Base-by-base conservation (phyloP, 345 rosid species). In the Cardiospermum halicacabum region DNA sequence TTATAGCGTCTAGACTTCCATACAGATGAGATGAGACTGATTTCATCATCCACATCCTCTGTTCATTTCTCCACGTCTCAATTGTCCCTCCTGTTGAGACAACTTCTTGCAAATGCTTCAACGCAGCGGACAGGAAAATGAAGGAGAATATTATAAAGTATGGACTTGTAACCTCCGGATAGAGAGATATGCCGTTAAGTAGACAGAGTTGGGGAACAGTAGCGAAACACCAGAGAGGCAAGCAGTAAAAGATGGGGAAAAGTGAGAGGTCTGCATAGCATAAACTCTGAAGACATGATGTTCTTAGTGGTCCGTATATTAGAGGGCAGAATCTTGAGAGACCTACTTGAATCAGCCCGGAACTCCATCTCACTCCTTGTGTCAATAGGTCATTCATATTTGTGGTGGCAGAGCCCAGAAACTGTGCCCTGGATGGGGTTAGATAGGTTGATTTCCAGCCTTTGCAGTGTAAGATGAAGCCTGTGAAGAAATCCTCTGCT, bases 1-100 rank as follows among this genome's bases (percentile, higher is more conserved):
- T 24, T 3, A 78, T 27, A 0, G 74, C 81, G 13, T 82, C 73
- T 39, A 76, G 47, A 53, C 42, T 63, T 51, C 81, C 81, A 30
- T 66, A 76, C 1, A 56, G n/a, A 24, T 48, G 32, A 13, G 64
- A 21, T 11, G 83, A 67, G 0, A 74, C 74, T 13, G 80, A 51
- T 47, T 70, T 79, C 11, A 79, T 74, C 77, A 79, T 74, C 83
- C 81, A 79, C 8, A 69, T 51, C 24, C 80, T 72, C 31, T 60
- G 54, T 42, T 79, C 83, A 15, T 76, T 69, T 49, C 19, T 47
- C 79, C 69, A 69, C n/a, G 30, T 56, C 3, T 56, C 36, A 25
- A 74, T 6, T 6, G 77, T 31, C 0, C 72, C 73, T 19, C 74
- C 81, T 0, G 53, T 37, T n/a, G n/a, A 5, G 7, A 80, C 4